Base-by-base conservation (phyloP, 2,329 filamentous ascomycete genomes). In the Aspergillus fumigatus region DNA sequence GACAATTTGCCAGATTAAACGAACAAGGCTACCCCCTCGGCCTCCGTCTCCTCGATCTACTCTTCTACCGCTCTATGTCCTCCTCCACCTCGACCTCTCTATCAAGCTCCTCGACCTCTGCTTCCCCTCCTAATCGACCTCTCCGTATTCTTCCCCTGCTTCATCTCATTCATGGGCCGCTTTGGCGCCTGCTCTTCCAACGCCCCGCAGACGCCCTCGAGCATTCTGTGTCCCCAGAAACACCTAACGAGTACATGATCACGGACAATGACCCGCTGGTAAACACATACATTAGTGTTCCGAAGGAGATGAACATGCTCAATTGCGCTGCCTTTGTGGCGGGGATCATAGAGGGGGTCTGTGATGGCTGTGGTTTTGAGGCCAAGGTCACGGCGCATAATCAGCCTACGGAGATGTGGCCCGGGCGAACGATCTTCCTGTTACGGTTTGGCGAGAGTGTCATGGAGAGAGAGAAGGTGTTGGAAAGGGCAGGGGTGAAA, bases 181-280 rank as follows among this genome's bases (percentile, higher is more conserved):
- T 97, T 54, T 99, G 93, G 89, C 86, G 88, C 64, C 89, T 96
- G 74, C 88, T 99, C 50, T 99, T 99, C 75, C 87, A 85, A 40
- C 88, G 93, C 1, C 88, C 92, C 55, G 94, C 94, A 27, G 93
- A 97, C 77, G 89, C 91, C 19, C 86, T 99, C 57, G 94, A 99
- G 78, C 92, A 94, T 77, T 90, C 87, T 57, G 86, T 86, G 53
- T 88, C 90, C 67, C 87, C 89, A 8, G 84, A 87, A 53, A 93
- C 92, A 52, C 88, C 90, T 8, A 91, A 94, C 66, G 93, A 97
- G 79, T 99, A 97, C 80, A 97, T 99, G 93, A 94, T 99, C 67
- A 90, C 92, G 67, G 94, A 99, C 77, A 97, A 99, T 76, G 94
- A 97, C 73, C 94, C 94, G 23, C 82, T 97, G 51, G 93, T 97